A percentile compares a stretch with the other conserved stretches of the same genome.
These are phyloP conservation scores for Waltergamsia citrina DNA, from an alignment of 2,329 filamentous ascomycete species.

Conservation along the genomic window DNA sequence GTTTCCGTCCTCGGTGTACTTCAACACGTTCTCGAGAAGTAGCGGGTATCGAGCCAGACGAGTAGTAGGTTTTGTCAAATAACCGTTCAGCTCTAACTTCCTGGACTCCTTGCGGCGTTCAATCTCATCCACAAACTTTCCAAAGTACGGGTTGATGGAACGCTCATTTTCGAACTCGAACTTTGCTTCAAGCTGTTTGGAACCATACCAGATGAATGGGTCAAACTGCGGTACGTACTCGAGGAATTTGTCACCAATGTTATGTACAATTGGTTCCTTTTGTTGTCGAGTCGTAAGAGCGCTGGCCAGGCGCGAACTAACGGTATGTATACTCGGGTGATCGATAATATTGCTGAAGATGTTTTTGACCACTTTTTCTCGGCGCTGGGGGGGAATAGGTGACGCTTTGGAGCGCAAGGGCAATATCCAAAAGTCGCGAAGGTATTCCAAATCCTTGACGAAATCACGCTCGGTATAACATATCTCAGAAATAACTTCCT, in stretches of 20 bases:
- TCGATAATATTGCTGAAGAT: conserved; percentile 97
- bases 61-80: conserved; percentile 94
- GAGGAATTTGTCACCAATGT: conserved; percentile 88
- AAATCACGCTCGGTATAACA: conserved; percentile 99
- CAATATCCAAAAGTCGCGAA: conserved; percentile 97
- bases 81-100: conserved; percentile 94
- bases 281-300: conserved; percentile 86
- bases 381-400: conserved; percentile 77
- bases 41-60: conserved; percentile 89
- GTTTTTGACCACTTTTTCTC: conserved; percentile 84
- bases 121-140: conserved; percentile 91
- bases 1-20: conserved; percentile 82
- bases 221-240: conserved; percentile 88
- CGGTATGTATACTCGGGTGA: conserved; percentile 67
- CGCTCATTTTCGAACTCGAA: conserved; percentile 98
- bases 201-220: conserved; percentile 93
- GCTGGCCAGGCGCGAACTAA: conserved; percentile 83
- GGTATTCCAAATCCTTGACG: conserved; percentile 95
- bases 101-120: conserved; percentile 92
- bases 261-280: conserved; percentile 77
- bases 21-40: conserved; percentile 81
- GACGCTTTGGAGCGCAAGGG: conserved; percentile 75
- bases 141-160: conserved; percentile 72
- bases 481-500: conserved; percentile 95
- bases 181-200: conserved; percentile 92